These are phyloP conservation scores for Boletus rufocinnamomeus DNA, from an alignment of 768 basidiomycete genomes.

Conservation along the genomic window DNA sequence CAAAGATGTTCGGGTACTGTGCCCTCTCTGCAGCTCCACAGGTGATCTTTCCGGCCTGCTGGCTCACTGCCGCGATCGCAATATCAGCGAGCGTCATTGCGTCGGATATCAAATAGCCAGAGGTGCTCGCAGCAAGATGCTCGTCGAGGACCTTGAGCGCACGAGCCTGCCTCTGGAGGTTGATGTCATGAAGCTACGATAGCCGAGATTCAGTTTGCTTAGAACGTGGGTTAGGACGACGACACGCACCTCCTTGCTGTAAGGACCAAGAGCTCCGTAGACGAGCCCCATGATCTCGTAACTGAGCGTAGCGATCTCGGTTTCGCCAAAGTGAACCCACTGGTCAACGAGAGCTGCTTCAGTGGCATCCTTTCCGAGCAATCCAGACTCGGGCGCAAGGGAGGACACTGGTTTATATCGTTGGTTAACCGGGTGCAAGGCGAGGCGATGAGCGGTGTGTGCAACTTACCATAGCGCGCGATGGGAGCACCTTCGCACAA, in stretches of 20 bases:
- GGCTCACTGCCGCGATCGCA: slow-evolving; percentile 22
- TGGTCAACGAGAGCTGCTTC: slow-evolving; percentile 34
- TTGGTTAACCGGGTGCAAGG: not conserved
- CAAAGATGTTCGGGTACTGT: slow-evolving; percentile 28
- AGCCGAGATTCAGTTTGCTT: not conserved
- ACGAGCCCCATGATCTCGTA: slow-evolving; percentile 23
- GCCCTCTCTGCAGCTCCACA: slow-evolving; percentile 31
- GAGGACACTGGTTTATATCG: slow-evolving; percentile 22
- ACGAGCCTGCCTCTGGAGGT: slow-evolving; percentile 23
- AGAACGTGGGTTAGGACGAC: not conserved
- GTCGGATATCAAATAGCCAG: slow-evolving; percentile 28
- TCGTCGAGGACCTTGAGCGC: slow-evolving; percentile 29
- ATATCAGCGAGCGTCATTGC: slow-evolving; percentile 32
- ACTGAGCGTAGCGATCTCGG: slow-evolving; percentile 27
- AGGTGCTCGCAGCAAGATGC: slow-evolving; percentile 19
- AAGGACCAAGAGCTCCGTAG: slow-evolving; percentile 21
- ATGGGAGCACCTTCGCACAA: slow-evolving; percentile 33
- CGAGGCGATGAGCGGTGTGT: not conserved
- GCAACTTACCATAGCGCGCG: slow-evolving; percentile 29
- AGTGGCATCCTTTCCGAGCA: slow-evolving; percentile 24
- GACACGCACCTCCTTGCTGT: slow-evolving; percentile 25
- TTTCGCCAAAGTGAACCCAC: slow-evolving; percentile 34
- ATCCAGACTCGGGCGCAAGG: slow-evolving; percentile 27
- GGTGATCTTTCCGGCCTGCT: slow-evolving; percentile 26
- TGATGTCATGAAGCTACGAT: slow-evolving; percentile 21